Evolutionary conservation across 371 early-diverging fungal species (phyloP).

Genomic region (Zopfochytrium polystomum): DNA sequence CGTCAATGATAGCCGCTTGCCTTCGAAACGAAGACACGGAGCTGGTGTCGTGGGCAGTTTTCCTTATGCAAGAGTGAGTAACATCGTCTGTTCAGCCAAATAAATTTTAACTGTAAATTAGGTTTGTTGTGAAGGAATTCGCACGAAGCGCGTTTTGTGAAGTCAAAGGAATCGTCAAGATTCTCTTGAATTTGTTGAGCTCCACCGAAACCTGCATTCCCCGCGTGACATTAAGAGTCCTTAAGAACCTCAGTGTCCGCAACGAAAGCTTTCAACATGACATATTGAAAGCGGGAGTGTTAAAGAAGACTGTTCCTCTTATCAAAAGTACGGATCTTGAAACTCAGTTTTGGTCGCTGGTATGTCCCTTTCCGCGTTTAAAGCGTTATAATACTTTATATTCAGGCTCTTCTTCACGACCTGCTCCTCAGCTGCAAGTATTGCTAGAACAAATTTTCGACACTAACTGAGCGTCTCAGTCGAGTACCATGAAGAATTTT

Average conservation of each 20-base stretch:
- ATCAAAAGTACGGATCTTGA: slow-evolving; percentile 72
- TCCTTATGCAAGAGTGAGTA: slow-evolving; percentile 75
- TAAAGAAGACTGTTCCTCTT: slow-evolving; percentile 53
- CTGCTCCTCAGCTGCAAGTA: slow-evolving; percentile 19
- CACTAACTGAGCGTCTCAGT: slow-evolving; percentile 13
- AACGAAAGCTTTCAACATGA: slow-evolving; percentile 57
- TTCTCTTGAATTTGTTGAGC: slow-evolving; percentile 56
- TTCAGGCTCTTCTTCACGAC: neutral
- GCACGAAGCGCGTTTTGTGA: slow-evolving; percentile 58
- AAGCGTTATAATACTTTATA: neutral
- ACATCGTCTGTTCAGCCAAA: neutral
- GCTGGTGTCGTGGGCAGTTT: slow-evolving; percentile 77
- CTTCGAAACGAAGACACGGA: slow-evolving; percentile 74
- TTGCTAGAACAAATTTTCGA: slow-evolving; percentile 32
- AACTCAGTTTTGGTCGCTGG: slow-evolving; percentile 69
- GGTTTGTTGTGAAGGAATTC: slow-evolving; percentile 44
- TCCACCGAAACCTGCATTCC: slow-evolving; percentile 68
- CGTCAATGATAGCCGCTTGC: slow-evolving; percentile 65
- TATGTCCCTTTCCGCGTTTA: slow-evolving; percentile 34
- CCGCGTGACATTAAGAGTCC: slow-evolving; percentile 62
- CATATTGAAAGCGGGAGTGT: slow-evolving; percentile 58
- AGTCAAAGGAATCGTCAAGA: slow-evolving; percentile 60
- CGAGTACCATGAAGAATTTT: slow-evolving; percentile 37
- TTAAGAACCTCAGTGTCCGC: slow-evolving; percentile 67
- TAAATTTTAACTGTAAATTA: neutral